phyloP scores from a whole-genome alignment of 2,329 filamentous ascomycete species.

The Paecilomyces fulvus region DNA sequence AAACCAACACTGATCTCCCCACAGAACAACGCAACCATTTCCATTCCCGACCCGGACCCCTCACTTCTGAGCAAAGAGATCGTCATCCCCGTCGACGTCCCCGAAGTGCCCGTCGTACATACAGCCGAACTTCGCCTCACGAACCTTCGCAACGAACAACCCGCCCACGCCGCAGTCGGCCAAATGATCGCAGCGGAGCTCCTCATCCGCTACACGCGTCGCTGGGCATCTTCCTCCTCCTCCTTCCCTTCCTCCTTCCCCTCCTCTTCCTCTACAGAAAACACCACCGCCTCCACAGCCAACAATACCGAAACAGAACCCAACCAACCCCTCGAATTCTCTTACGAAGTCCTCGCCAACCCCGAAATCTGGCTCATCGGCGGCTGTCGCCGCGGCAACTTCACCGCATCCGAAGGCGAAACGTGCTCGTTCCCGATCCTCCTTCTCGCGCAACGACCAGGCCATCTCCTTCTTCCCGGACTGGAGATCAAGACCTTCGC shows the following conservation, averaged over 20 bases:
- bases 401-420: constrained; percentile 45
- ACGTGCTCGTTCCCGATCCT: constrained; percentile 55
- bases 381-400: constrained; percentile 70
- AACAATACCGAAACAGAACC: constrained; percentile 12
- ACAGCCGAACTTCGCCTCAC: constrained; percentile 47
- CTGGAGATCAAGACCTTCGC: constrained; percentile 63
- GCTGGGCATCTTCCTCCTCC: constrained; percentile 38
- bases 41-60: constrained; percentile 20
- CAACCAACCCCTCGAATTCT: constrained; percentile 56
- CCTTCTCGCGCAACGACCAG: constrained; percentile 70
- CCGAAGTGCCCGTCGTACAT: constrained; percentile 72
- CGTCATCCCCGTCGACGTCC: constrained; percentile 82
- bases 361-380: constrained; percentile 77
- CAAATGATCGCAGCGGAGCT: constrained; percentile 41
- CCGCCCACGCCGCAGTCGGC: constrained; percentile 33
- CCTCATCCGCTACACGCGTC: constrained; percentile 46
- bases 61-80: constrained; percentile 52
- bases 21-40: constrained; percentile 27
- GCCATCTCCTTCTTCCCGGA: constrained; percentile 66
- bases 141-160: constrained; percentile 15
- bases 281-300: constrained; percentile 11
- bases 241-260: background rate
- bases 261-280: too few species aligned
- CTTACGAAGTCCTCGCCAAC: constrained; percentile 70
- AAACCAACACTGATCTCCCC: background rate